Conservation (phyloP, 805 yeast species). For the Candida qinlingensis region DNA sequence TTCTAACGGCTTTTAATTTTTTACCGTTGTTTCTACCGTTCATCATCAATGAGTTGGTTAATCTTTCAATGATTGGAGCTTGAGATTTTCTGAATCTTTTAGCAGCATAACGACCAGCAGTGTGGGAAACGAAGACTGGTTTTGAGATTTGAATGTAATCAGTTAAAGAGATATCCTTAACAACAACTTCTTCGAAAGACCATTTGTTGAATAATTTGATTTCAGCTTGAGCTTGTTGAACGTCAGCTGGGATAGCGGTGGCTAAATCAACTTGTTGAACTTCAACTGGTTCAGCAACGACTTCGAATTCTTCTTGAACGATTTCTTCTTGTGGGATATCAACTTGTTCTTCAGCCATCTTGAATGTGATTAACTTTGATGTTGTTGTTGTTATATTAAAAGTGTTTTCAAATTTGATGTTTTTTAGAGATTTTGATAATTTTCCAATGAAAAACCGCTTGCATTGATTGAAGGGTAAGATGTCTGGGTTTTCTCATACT, state of each 20-base stretch:
- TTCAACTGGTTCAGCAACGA: conserved; percentile 80
- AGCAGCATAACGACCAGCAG: conserved; percentile 99
- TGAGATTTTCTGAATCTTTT: conserved; percentile 99
- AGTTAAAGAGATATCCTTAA: conserved; percentile 95
- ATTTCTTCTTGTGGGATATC: conserved; percentile 41
- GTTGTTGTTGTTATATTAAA: not conserved
- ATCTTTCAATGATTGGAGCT: conserved; percentile 98
- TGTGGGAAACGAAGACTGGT: conserved; percentile 97
- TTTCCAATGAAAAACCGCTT: conserved; percentile 2
- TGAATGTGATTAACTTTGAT: conserved; percentile 22
- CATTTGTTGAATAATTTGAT: conserved; percentile 99
- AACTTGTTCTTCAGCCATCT: conserved; percentile 75
- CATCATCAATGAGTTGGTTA: conserved; percentile 99
- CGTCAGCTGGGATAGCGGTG: conserved; percentile 94
- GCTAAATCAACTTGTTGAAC: conserved; percentile 81
- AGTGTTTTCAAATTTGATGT: not conserved
- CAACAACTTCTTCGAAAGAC: conserved; percentile 97
- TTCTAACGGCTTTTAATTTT: conserved; percentile 99
- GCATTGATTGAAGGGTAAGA: not conserved
- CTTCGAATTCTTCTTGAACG: conserved; percentile 55
- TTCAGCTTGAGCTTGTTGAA: conserved; percentile 93
- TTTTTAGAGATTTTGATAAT: not conserved
- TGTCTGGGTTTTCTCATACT: not conserved
- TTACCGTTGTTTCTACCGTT: conserved; percentile 99
- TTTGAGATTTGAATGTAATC: conserved; percentile 98